Evolutionary conservation across 176 grass and related monocot genomes (phyloP).

Genomic region (Puya raimondii): DNA sequence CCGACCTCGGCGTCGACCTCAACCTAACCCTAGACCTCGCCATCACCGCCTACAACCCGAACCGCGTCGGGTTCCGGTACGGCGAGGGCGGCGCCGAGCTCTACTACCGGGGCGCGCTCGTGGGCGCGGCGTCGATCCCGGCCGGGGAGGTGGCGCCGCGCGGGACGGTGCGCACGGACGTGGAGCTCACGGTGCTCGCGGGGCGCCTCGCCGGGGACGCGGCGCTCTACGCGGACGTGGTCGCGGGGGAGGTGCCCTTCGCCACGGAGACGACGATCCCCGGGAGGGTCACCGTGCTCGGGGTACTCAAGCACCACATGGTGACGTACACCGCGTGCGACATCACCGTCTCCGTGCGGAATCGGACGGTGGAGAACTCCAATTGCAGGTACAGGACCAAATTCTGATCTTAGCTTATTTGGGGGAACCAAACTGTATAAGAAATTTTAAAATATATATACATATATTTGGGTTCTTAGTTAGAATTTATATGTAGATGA

Average conservation of each 20-base stretch:
- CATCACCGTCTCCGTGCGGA: constrained; percentile 20
- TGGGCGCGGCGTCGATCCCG: constrained; percentile 24
- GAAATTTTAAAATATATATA: too few species aligned
- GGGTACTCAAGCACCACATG: constrained; percentile 35
- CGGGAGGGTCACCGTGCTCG: constrained; percentile 28
- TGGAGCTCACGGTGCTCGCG: constrained; percentile 29
- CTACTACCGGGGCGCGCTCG: constrained; percentile 20
- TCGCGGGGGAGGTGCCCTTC: constrained; percentile 24
- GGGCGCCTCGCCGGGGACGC: constrained; percentile 20
- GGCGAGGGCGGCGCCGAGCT: constrained; percentile 18
- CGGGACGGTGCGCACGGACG: constrained; percentile 15
- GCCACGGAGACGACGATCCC: constrained; percentile 30
- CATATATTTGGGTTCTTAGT: too few species aligned
- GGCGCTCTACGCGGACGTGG: constrained; percentile 23
- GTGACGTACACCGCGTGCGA: constrained; percentile 30
- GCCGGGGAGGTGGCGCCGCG: constrained; percentile 20
- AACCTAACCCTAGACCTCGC: constrained; percentile 33
- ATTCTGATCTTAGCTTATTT: constrained; percentile 12
- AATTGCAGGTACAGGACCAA: constrained; percentile 39
- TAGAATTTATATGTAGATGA: too few species aligned
- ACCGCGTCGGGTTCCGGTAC: constrained; percentile 33
- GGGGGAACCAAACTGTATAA: neutral
- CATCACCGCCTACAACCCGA: constrained; percentile 30
- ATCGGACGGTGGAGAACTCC: constrained; percentile 30
- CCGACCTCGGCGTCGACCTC: constrained; percentile 19